Evolutionary conservation across 371 early-diverging fungal species (phyloP).

Genomic region (Saksenaea oblongispora): DNA sequence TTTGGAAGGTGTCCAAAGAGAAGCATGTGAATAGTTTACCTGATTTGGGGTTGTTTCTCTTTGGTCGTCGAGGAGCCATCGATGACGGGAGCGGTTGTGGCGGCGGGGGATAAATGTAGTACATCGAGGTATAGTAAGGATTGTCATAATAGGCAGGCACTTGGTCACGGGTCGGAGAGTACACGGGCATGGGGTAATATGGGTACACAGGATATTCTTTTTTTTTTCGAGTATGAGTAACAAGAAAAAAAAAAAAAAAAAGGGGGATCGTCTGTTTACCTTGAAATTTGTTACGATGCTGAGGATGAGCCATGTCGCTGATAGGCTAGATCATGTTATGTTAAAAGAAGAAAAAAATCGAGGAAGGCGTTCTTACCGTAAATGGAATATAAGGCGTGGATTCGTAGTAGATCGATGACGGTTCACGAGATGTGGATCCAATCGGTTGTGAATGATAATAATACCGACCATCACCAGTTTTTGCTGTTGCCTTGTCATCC

Average conservation of each 20-base stretch:
- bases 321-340: not conserved
- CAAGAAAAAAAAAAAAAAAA: not conserved
- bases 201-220: slow-evolving; percentile 2
- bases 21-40: not conserved
- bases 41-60: not conserved
- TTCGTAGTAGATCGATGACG: not conserved
- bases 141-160: slow-evolving; percentile 1
- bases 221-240: not conserved
- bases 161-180: slow-evolving; percentile 4
- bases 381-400: not conserved
- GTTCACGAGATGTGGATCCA: not conserved
- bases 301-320: not conserved
- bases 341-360: no score
- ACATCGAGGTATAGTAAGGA: slow-evolving; percentile 3
- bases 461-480: not conserved
- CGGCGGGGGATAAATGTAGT: not conserved
- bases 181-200: slow-evolving; percentile 5
- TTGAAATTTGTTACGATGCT: not conserved
- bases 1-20: no score
- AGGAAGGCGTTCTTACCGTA: not conserved
- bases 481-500: not conserved
- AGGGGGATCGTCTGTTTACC: no score
- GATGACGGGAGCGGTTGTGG: not conserved
- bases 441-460: not conserved
- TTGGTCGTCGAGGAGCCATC: not conserved